These are phyloP conservation scores for Xylaria sp. DNA, from an alignment of 2,329 filamentous ascomycete species.

Conservation along the genomic window DNA sequence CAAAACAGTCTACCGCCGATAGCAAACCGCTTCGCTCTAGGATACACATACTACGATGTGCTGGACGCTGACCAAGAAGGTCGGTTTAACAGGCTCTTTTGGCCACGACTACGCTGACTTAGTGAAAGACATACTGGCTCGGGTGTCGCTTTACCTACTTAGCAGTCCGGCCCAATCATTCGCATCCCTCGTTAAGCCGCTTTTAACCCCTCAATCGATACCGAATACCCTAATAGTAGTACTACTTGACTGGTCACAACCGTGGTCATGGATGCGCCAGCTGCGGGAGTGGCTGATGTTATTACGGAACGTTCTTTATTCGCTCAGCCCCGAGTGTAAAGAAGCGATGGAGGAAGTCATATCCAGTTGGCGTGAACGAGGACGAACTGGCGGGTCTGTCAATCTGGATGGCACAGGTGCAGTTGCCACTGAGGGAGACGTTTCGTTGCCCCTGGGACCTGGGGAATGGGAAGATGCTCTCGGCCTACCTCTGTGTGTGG, in stretches of 20 bases:
- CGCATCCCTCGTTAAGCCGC: slow-evolving; percentile 82
- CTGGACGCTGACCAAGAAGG: slow-evolving; percentile 94
- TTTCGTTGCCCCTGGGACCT: slow-evolving; percentile 80
- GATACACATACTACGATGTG: slow-evolving; percentile 95
- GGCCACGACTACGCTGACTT: slow-evolving; percentile 37
- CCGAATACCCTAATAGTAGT: slow-evolving; percentile 89
- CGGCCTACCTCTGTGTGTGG: slow-evolving; percentile 87
- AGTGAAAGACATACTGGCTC: slow-evolving; percentile 82
- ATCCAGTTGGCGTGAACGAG: slow-evolving; percentile 79
- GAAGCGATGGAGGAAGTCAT: slow-evolving; percentile 89
- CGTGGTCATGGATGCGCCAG: slow-evolving; percentile 91
- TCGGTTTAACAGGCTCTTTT: slow-evolving; percentile 61
- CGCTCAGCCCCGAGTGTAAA: slow-evolving; percentile 79
- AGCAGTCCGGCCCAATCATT: slow-evolving; percentile 87
- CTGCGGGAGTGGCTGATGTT: slow-evolving; percentile 90
- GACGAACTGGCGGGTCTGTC: slow-evolving; percentile 70
- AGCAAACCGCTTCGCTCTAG: slow-evolving; percentile 90
- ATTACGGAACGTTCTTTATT: slow-evolving; percentile 79
- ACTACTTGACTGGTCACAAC: slow-evolving; percentile 94
- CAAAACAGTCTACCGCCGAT: slow-evolving; percentile 76
- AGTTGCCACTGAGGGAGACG: slow-evolving; percentile 72
- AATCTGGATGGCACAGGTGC: slow-evolving; percentile 71
- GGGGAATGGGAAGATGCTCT: slow-evolving; percentile 94
- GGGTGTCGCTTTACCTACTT: slow-evolving; percentile 88
- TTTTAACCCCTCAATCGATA: slow-evolving; percentile 85